Conservation (phyloP, 306 rosid genomes). For the Cyclanthera cordifolia region DNA sequence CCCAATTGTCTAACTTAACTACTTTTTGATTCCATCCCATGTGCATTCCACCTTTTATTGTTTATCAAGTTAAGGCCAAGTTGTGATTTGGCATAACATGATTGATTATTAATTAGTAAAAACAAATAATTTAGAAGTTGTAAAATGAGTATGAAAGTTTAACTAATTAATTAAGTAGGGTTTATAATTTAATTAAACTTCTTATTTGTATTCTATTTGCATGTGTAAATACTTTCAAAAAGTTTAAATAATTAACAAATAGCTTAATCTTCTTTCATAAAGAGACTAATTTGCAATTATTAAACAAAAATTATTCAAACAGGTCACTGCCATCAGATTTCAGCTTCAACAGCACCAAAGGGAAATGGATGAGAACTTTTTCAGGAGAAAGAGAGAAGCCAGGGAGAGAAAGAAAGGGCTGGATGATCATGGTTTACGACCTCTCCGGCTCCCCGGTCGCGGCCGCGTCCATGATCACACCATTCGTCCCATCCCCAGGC, state of each 20-base stretch:
- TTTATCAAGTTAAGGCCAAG: neutral
- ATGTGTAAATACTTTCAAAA: neutral
- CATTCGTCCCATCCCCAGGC: slow-evolving; percentile 82
- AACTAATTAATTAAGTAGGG: no score
- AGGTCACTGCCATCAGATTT: slow-evolving; percentile 57
- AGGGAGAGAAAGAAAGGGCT: slow-evolving; percentile 79
- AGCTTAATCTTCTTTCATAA: neutral
- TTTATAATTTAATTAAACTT: no score
- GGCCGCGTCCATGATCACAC: slow-evolving; percentile 81
- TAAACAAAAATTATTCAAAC: neutral
- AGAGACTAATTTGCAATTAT: neutral
- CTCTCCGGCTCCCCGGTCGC: slow-evolving; percentile 90
- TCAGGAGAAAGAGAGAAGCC: slow-evolving; percentile 39
- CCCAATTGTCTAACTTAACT: slow-evolving; percentile 27
- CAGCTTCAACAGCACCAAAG: slow-evolving; percentile 29
- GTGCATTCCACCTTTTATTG: neutral
- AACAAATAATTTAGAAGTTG: no score
- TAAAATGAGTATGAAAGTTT: no score
- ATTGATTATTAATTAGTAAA: neutral
- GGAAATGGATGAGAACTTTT: slow-evolving; percentile 46
- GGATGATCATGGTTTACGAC: slow-evolving; percentile 83
- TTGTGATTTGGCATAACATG: neutral
- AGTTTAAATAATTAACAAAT: neutral
- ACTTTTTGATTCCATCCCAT: slow-evolving; percentile 45
- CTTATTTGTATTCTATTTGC: no score